Percentiles rank a stretch among this genome's conserved stretches.
phyloP scores from a whole-genome alignment of 352 stramenopile species.

The Albugo candida region DNA sequence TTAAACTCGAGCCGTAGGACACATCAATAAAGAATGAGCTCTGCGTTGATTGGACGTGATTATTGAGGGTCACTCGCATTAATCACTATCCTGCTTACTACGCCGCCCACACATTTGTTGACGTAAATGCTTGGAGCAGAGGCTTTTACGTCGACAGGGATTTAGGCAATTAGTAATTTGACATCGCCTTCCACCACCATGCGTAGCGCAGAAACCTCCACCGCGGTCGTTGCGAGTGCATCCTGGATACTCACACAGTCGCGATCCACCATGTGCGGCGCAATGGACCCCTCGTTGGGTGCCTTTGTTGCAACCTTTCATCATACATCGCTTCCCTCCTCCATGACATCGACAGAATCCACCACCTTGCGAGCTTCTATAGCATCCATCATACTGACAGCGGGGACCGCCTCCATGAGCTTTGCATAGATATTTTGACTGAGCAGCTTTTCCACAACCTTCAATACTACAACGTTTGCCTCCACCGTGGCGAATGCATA shows the following conservation, averaged over 20 bases:
- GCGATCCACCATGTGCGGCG: conserved; percentile 64
- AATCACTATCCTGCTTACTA: background rate
- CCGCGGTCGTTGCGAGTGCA: conserved; percentile 77
- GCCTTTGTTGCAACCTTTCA: conserved; percentile 69
- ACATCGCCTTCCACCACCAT: conserved; percentile 75
- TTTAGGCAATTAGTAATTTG: conserved; percentile 37
- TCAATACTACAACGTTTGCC: conserved; percentile 62
- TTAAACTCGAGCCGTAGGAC: too few species aligned
- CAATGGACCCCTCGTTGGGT: conserved; percentile 77
- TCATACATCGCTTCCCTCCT: conserved; percentile 72
- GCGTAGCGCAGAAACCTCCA: conserved; percentile 47
- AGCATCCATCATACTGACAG: conserved; percentile 47
- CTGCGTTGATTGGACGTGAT: too few species aligned
- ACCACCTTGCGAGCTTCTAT: conserved; percentile 51
- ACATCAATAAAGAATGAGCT: too few species aligned
- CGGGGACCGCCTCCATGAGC: conserved; percentile 66
- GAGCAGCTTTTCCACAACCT: conserved; percentile 58
- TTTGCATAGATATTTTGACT: conserved; percentile 77
- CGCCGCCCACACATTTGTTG: conserved; percentile 1
- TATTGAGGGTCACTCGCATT: background rate
- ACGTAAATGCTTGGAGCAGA: conserved; percentile 62
- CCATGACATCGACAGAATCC: conserved; percentile 73
- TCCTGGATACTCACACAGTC: conserved; percentile 53
- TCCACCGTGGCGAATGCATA: conserved; percentile 75
- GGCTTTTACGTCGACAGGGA: conserved; percentile 57